Percentiles rank a stretch among this genome's conserved stretches.
Evolutionary conservation across 148 eudicot genomes (phyloP).

Genomic region (Heliamphora exappendiculata): DNA sequence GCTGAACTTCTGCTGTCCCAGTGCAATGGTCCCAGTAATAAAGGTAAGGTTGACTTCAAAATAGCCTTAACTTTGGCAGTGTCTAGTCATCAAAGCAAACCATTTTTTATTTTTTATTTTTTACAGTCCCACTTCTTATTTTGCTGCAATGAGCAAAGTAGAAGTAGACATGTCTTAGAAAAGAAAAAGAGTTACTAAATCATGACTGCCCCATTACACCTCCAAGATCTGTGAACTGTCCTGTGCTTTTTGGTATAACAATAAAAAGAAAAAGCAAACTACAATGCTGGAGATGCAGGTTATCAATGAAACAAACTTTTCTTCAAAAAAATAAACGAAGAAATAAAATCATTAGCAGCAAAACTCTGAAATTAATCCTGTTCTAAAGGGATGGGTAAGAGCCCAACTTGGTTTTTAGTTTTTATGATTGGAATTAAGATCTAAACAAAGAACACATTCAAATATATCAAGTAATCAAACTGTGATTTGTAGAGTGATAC

Average conservation of each 20-base stretch:
- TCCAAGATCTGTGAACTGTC: constrained; percentile 12
- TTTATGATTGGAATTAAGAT: too few species aligned
- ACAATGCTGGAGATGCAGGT: constrained; percentile 16
- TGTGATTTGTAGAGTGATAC: too few species aligned
- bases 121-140: background rate
- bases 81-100: background rate
- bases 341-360: constrained; percentile 28
- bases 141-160: background rate
- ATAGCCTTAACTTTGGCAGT: background rate
- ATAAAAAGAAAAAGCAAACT: constrained; percentile 18
- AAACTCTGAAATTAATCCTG: too few species aligned
- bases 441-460: too few species aligned
- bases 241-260: constrained; percentile 8
- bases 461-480: too few species aligned
- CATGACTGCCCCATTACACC: constrained; percentile 11
- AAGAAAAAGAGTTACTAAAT: constrained; percentile 1
- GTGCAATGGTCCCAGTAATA: background rate
- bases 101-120: background rate
- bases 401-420: too few species aligned
- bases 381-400: background rate
- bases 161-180: constrained; percentile 10
- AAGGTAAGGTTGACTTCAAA: background rate
- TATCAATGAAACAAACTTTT: constrained; percentile 36
- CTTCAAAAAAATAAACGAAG: too few species aligned
- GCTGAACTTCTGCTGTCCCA: background rate